Percentiles rank a stretch among this genome's conserved stretches.
Evolutionary conservation across 352 stramenopile genomes (phyloP).

Genomic region (Pythium utonaiense): DNA sequence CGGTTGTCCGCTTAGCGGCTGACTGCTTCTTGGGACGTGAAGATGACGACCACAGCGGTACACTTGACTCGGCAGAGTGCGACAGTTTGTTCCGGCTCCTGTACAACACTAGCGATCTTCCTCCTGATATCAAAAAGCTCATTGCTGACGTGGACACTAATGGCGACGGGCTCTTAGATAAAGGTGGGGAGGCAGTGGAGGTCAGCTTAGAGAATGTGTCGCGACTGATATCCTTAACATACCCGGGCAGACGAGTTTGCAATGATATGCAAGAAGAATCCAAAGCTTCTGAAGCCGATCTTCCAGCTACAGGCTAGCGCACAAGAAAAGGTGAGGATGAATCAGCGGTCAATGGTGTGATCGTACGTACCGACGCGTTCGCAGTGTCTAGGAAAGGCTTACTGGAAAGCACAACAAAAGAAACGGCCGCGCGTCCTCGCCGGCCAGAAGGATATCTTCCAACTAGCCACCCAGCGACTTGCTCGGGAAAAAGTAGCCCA

Average conservation of each 20-base stretch:
- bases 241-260: constrained; percentile 37
- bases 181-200: constrained; percentile 7
- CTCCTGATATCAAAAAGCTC: constrained; percentile 29
- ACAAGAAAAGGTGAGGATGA: constrained; percentile 24
- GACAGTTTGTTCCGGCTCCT: constrained; percentile 51
- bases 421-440: constrained; percentile 27
- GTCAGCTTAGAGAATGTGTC: too few species aligned
- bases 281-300: constrained; percentile 37
- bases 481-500: not conserved
- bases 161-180: constrained; percentile 28
- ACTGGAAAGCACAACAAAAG: constrained; percentile 36
- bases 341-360: not conserved
- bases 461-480: constrained; percentile 13
- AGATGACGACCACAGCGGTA: constrained; percentile 51
- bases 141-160: constrained; percentile 36
- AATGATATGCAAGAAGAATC: constrained; percentile 33
- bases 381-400: constrained; percentile 34
- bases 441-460: constrained; percentile 28
- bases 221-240: too few species aligned
- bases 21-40: not conserved
- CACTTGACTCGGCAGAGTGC: constrained; percentile 39
- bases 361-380: not conserved
- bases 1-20: not conserved
- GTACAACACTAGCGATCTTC: constrained; percentile 41
- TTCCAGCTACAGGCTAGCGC: constrained; percentile 31